Percentiles rank a stretch among this genome's conserved stretches.
Evolutionary conservation across 805 yeast species (phyloP).

Genomic region (Isabelozyma heimii): DNA sequence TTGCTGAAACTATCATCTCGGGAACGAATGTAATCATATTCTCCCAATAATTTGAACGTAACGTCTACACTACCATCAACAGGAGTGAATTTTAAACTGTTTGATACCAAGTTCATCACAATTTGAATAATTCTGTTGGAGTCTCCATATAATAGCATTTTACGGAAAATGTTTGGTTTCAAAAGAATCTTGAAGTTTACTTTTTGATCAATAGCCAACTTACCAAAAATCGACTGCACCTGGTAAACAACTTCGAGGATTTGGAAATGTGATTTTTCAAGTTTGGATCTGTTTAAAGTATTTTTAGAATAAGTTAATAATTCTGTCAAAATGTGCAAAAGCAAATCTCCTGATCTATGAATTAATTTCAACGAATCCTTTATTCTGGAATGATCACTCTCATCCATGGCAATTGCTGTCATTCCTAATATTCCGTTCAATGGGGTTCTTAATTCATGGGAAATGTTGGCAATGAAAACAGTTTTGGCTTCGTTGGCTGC

Average conservation of each 20-base stretch:
- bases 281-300: slow-evolving; percentile 75
- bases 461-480: slow-evolving; percentile 29
- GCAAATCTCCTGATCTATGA: slow-evolving; percentile 85
- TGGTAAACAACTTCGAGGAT: slow-evolving; percentile 81
- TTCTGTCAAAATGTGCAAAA: slow-evolving; percentile 87
- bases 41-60: slow-evolving; percentile 61
- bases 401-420: slow-evolving; percentile 93
- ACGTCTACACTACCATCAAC: slow-evolving; percentile 79
- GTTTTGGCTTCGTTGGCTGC: slow-evolving; percentile 96
- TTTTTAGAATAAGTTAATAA: slow-evolving; percentile 89
- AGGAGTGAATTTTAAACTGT: slow-evolving; percentile 90
- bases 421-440: slow-evolving; percentile 94
- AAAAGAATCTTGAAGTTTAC: slow-evolving; percentile 65
- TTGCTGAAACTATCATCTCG: slow-evolving; percentile 35
- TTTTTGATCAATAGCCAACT: slow-evolving; percentile 72
- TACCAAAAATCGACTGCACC: slow-evolving; percentile 79
- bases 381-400: slow-evolving; percentile 62
- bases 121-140: slow-evolving; percentile 88
- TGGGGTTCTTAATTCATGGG: slow-evolving; percentile 83
- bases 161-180: slow-evolving; percentile 57
- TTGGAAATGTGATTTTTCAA: slow-evolving; percentile 81
- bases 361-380: slow-evolving; percentile 77
- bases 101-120: slow-evolving; percentile 87
- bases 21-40: slow-evolving; percentile 58
- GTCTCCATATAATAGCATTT: slow-evolving; percentile 78